Conservation (phyloP, 495 filamentous ascomycete genomes). For the Aspergillus bertholletiae region DNA sequence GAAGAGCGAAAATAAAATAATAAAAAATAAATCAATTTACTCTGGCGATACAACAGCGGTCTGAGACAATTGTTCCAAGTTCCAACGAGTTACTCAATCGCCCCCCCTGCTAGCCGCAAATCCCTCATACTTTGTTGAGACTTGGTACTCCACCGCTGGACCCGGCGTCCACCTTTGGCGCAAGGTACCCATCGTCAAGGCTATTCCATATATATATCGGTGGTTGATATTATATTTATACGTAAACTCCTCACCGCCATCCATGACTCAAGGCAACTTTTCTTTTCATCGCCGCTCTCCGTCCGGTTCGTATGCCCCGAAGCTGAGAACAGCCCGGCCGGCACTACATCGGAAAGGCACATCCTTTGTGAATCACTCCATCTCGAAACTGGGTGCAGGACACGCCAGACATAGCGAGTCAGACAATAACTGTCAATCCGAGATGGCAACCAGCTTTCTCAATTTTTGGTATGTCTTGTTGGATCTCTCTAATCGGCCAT, state of each 20-base stretch:
- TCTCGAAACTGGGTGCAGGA: slow-evolving; percentile 40
- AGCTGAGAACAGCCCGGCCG: slow-evolving; percentile 31
- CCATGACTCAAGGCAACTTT: slow-evolving; percentile 39
- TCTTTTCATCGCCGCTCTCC: slow-evolving; percentile 29
- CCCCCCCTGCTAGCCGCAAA: slow-evolving; percentile 18
- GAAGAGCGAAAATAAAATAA: not conserved
- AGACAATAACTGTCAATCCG: slow-evolving; percentile 43
- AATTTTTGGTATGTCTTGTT: slow-evolving; percentile 58
- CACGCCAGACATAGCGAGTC: slow-evolving; percentile 18
- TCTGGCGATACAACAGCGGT: slow-evolving; percentile 12
- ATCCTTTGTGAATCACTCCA: slow-evolving; percentile 29
- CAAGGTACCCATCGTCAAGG: slow-evolving; percentile 35
- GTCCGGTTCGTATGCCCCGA: slow-evolving; percentile 34
- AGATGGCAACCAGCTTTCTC: slow-evolving; percentile 60
- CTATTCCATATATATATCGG: slow-evolving; percentile 26
- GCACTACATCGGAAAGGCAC: slow-evolving; percentile 35
- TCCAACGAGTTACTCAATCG: slow-evolving; percentile 7
- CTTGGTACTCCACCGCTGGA: slow-evolving; percentile 30
- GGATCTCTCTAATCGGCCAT: not conserved
- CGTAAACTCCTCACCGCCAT: slow-evolving; percentile 37
- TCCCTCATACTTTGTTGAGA: slow-evolving; percentile 29
- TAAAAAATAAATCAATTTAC: too few species aligned
- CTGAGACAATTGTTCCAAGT: slow-evolving; percentile 19
- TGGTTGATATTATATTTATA: slow-evolving; percentile 17
- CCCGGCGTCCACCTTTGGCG: slow-evolving; percentile 12